Percentiles rank a stretch among this genome's conserved stretches.
These are phyloP conservation scores for Peniophora sp. DNA, from an alignment of 1,284 basidiomycete genomes.

Conservation along the genomic window DNA sequence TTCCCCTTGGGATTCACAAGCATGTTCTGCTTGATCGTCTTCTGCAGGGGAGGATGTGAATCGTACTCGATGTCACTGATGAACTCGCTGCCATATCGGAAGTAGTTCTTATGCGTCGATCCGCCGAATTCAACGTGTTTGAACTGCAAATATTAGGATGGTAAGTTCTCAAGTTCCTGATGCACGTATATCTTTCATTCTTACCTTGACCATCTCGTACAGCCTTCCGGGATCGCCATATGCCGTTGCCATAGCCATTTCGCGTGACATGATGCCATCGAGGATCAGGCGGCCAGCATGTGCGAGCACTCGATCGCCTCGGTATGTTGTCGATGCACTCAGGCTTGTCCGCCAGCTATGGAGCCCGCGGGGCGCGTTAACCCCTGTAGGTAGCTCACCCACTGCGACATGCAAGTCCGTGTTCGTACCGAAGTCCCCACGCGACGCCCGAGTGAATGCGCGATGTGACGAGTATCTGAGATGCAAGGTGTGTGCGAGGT, in stretches of 20 bases:
- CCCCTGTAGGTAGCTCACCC: too few relatives aligned
- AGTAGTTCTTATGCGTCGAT: slow-evolving; percentile 19
- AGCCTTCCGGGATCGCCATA: slow-evolving; percentile 14
- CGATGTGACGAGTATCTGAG: neutral
- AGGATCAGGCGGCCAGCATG: slow-evolving; percentile 1
- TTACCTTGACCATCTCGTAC: slow-evolving; percentile 14
- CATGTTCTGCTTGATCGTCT: neutral
- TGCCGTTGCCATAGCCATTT: slow-evolving; percentile 10
- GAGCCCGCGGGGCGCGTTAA: too few relatives aligned
- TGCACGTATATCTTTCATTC: too few relatives aligned
- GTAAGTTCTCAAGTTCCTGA: neutral
- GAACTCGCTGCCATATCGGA: slow-evolving; percentile 16
- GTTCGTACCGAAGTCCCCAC: too few relatives aligned
- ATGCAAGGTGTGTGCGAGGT: neutral
- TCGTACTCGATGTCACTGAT: slow-evolving; percentile 16
- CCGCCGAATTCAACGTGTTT: slow-evolving; percentile 8
- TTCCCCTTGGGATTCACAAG: neutral
- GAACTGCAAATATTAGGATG: neutral
- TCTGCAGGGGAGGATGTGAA: slow-evolving; percentile 7
- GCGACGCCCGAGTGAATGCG: too few relatives aligned
- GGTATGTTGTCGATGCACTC: neutral
- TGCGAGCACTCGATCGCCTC: slow-evolving; percentile 12
- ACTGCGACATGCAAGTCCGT: too few relatives aligned
- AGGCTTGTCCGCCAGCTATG: neutral
- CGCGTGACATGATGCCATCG: slow-evolving; percentile 10